phyloP scores from a whole-genome alignment of 139 green algal genomes.

The Trebouxia sp. region DNA sequence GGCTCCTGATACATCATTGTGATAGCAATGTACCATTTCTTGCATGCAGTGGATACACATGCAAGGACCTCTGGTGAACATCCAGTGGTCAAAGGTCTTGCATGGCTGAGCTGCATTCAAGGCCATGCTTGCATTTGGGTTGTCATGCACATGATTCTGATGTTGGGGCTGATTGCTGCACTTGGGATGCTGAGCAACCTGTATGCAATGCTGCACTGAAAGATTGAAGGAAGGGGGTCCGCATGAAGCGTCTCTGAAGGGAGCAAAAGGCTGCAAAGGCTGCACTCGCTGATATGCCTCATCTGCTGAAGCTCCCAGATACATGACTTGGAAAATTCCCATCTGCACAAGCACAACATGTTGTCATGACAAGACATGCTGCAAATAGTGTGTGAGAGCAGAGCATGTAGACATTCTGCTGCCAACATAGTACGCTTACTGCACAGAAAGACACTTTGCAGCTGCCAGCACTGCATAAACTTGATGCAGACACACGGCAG shows the following conservation, averaged over 20 bases:
- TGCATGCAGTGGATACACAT: too few species aligned
- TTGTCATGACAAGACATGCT: too few species aligned
- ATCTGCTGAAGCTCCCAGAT: constrained; percentile 61
- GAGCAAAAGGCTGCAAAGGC: constrained; percentile 69
- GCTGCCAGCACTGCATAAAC: neutral
- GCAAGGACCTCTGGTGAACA: neutral
- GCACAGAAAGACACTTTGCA: neutral
- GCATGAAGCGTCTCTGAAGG: constrained; percentile 86
- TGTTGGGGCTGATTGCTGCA: too few species aligned
- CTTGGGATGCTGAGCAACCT: constrained; percentile 30
- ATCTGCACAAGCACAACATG: constrained; percentile 44
- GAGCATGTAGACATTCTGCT: too few species aligned
- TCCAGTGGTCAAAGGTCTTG: neutral
- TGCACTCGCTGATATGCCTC: constrained; percentile 71
- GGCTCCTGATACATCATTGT: neutral
- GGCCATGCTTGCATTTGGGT: too few species aligned
- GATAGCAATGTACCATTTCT: neutral
- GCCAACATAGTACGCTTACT: neutral
- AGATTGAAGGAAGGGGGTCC: constrained; percentile 80
- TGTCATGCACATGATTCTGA: too few species aligned
- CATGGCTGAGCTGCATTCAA: too few species aligned
- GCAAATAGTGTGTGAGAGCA: too few species aligned
- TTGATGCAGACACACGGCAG: neutral
- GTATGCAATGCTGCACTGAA: constrained; percentile 72
- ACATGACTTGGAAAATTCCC: constrained; percentile 80